Base-by-base conservation (phyloP, 345 rosid genomes). In the Limnanthes douglasii region DNA sequence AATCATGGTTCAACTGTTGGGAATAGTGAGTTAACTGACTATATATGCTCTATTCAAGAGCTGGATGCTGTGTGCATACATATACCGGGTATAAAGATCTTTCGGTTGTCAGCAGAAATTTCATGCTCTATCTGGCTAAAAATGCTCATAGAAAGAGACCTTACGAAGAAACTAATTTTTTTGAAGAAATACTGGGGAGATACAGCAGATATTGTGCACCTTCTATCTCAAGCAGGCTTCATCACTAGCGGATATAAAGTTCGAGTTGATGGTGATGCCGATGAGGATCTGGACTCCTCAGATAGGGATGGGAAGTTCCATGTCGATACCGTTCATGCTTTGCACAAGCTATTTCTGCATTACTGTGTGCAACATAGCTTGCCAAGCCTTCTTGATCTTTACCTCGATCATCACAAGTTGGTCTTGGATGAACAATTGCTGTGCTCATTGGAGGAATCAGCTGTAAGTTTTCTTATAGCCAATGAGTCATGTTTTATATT, bases 321-420 rank as follows among this genome's bases (percentile, higher is more conserved):
- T 34, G 44, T 24, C 33, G 68, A 48, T 45, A 56, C 75, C 40
- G 13, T 58, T 34, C 65, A 57, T 37, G 86, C 79, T 53, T 61
- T 77, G 48, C 82, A 84, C 69, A 75, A 72, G 63, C 48, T 84
- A 46, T 17, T 80, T 39, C 40, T 75, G 29, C 69, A 54, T 54
- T 64, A 77, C 37, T 84, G 88, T 48, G 73, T 62, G 27, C 85
- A 63, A 31, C 43, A 66, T 56, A 65, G 65, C 53, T 69, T 84
- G 70, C 96, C 95, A 51, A 73, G 77, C 55, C 78, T 90, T 59
- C 61, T 90, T 72, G 92, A 72, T 50, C 72, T 90, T 53, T 84
- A 80, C 66, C 82, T 80, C 63, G 92, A 73, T 48, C 79, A 66
- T 55, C 77, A 72, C 50, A 55, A 69, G 41, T 45, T 73, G 83